Base-by-base conservation (phyloP, 805 yeast genomes). In the Alloascoidea africana region DNA sequence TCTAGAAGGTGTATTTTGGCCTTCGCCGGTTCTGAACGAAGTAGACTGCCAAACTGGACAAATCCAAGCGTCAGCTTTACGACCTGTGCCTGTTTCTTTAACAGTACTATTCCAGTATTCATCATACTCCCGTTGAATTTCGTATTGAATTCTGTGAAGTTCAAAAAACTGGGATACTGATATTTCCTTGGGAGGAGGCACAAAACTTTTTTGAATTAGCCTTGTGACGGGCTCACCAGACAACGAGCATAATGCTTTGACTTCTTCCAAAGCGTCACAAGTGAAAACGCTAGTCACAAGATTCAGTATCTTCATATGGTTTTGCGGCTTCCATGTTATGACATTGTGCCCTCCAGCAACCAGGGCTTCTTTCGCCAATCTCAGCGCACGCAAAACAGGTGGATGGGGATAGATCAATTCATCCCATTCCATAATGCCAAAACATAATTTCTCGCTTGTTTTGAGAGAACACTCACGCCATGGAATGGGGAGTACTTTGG, bases 321-420 rank as follows among this genome's bases (percentile, higher is more conserved):
- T 58, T 8, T 53, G 48, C 17, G 72, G 63, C 17, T 60, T 58
- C 61, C 70, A 63, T 34, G 65, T 66, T 37, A 70, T 56, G 13
- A 68, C 60, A 38, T 66, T 68, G 40, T 67, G 72, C 8, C 77
- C 76, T 13, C 63, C 63, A 18, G 50, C 59, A 18, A 47, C 45
- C 32, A 63, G 45, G 32, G 46, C 45, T 14, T 49, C 55, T 3
- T 48, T 48, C 4, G 55, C 56, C 5, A 46, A 47, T 15, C 60
- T 49, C 39, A 73, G 33, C 1, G 68, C 76, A 40, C 76, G 58
- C 6, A 54, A 39, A 8, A 70, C 56, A 3, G 73, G 73, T 4
- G 76, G 69, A 16, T 66, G 62, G 4, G 74, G 74, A 14, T 59
- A 56, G 4, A 66, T 59, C 16, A 55, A 46, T 5, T 64, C 65